Base-by-base conservation (phyloP, 1,284 basidiomycete genomes). In the Boletus chippewaensis region DNA sequence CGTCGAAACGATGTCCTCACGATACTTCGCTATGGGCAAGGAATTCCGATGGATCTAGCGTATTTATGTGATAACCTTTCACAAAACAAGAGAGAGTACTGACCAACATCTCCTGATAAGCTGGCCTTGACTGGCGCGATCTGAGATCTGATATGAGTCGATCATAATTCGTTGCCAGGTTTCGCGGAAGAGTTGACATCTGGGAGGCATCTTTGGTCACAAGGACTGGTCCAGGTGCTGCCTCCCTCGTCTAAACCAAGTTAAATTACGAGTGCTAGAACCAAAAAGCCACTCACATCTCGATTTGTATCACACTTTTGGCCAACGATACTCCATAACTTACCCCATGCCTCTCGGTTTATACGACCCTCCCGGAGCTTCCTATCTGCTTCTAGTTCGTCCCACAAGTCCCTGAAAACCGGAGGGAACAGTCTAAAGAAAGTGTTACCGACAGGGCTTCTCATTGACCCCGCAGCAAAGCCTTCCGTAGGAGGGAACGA, bases 51-150 rank as follows among this genome's bases (percentile, higher is more conserved):
- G 84, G 11, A 62, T 59, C 84, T 90, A 55, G 54, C 13, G 45
- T 41, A 43, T 10, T 61, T 13, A 34, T 55, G 28, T 5, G 40
- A 40, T 40, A 26, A 39, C 40, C 18, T 35, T 35, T 47, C 22
- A 41, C 28, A 29, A 43, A 45, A 47, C 13, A 22, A 45, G 38
- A 16, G 16, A 40, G 9, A 22, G 5, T 22, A 74, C 84, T 59
- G 53, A 91, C 90, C 49, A 94, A 78, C 90, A 95, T 98, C 52
- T 83, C 81, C 65, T 91, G 88, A 66, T 97, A 99, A 2, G 78
- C 73, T 10, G 74, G 58, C 44, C 80, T 81, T 6, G 72, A 68
- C 59, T 81, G 81, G 13, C 91, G 78, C 13, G 73, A 74, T 45
- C 71, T 71, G 64, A 91, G 87, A 12, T 76, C 76, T 26, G 73